Conservation (phyloP, 1,284 basidiomycete genomes). For the Ustilago sp. region DNA sequence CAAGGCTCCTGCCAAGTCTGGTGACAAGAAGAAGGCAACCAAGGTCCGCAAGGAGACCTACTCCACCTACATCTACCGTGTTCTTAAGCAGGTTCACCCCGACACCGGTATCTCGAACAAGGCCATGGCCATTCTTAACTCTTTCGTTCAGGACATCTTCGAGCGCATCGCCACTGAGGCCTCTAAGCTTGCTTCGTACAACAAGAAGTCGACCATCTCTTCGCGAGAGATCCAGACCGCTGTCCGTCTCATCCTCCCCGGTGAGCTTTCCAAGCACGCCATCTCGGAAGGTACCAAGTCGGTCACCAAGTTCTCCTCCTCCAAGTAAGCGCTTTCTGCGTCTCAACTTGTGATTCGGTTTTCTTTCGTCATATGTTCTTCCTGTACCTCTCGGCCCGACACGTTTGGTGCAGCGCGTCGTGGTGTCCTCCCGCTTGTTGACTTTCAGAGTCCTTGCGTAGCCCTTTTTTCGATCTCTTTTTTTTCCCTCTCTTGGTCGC, state of each 20-base stretch:
- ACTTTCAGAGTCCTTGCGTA: background rate
- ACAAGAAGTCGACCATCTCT: slow-evolving; percentile 70
- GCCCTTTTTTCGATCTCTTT: slow-evolving; percentile 8
- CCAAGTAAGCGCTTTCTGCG: slow-evolving; percentile 42
- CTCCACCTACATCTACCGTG: slow-evolving; percentile 72
- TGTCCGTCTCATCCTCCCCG: slow-evolving; percentile 70
- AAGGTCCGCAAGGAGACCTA: slow-evolving; percentile 75
- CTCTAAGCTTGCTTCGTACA: slow-evolving; percentile 70
- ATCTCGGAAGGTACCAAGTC: slow-evolving; percentile 84
- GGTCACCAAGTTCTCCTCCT: slow-evolving; percentile 74
- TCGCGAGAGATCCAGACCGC: slow-evolving; percentile 70
- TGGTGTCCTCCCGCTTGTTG: slow-evolving; percentile 27
- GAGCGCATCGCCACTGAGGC: slow-evolving; percentile 71
- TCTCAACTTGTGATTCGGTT: slow-evolving; percentile 3
- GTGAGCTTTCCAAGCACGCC: slow-evolving; percentile 83
- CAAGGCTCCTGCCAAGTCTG: slow-evolving; percentile 72
- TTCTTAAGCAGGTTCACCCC: slow-evolving; percentile 74
- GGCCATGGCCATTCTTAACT: slow-evolving; percentile 71
- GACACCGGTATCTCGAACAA: slow-evolving; percentile 72
- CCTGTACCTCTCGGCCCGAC: slow-evolving; percentile 27
- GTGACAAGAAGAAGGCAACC: slow-evolving; percentile 75
- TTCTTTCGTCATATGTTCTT: background rate
- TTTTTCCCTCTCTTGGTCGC: slow-evolving; percentile 41
- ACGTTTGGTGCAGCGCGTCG: slow-evolving; percentile 48
- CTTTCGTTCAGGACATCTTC: slow-evolving; percentile 72